Base-by-base conservation (phyloP, 2,329 filamentous ascomycete species). In the Curvularia lunata region DNA sequence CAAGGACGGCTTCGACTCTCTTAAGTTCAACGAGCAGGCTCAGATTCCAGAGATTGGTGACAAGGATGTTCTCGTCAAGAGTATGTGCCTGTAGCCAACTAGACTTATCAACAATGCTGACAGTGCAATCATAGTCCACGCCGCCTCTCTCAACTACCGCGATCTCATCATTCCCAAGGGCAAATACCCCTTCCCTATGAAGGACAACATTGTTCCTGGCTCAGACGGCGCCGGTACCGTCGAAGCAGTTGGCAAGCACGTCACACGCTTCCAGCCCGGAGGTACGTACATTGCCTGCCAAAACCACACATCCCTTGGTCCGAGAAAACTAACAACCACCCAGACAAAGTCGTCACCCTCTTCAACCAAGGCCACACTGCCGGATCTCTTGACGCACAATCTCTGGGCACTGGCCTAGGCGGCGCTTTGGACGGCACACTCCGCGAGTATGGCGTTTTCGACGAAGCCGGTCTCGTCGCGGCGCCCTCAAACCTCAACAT, bases 1-100 rank as follows among this genome's bases (percentile, higher is more conserved):
- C 63, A 78, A 81, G 40, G 82, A 80, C 50, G 85, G 81, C 65
- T 88, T 91, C 67, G 85, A 90, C 46, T 80, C 80, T 41, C 80
- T 92, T 66, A 83, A 85, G 65, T 77, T 82, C 58, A 81, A 86
- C 49, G 79, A 82, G 47, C 75, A 78, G 38, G 81, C 77, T 0
- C 68, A 82, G 1, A 69, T 91, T 2, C 86, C 88, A 13, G 77
- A 85, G 63, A 70, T 89, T 1, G 89, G 89, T 46, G 88, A 91
- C 53, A 84, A 85, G 60, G 86, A 93, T 25, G 88, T 92, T 5
- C 82, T 93, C 32, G 86, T 93, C 65, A 89, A 88, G 75, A 81
- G 80, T 81, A 70, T 52, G 73, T 49, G 72, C 25, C 25, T 52
- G 48, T 25, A 18, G 1, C 9, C 28, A 30, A 4, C 16, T 23